phyloP scores from a whole-genome alignment of 208 protist species.

The Crithidia bombi region DNA sequence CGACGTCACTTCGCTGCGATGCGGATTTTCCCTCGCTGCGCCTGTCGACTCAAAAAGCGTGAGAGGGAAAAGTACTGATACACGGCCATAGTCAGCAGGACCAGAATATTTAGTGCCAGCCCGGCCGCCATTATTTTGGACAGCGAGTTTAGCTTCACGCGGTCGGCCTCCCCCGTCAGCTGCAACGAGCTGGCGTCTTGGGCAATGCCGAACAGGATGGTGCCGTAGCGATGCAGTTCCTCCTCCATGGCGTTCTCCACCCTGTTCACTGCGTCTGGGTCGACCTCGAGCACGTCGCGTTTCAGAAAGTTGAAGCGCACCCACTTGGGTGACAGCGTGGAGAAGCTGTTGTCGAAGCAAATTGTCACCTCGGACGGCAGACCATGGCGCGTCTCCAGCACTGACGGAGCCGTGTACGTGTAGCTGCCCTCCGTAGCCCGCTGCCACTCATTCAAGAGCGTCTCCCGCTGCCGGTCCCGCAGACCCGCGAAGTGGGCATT shows the following conservation, averaged over 20 bases:
- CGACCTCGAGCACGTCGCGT: slow-evolving; percentile 52
- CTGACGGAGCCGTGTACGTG: slow-evolving; percentile 61
- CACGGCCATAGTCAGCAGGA: slow-evolving; percentile 52
- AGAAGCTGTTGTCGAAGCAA: slow-evolving; percentile 79
- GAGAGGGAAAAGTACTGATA: slow-evolving; percentile 69
- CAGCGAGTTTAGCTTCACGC: slow-evolving; percentile 46
- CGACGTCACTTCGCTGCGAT: slow-evolving; percentile 20
- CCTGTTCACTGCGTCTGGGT: slow-evolving; percentile 47
- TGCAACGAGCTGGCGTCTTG: slow-evolving; percentile 49
- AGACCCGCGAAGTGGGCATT: slow-evolving; percentile 35
- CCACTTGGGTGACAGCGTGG: slow-evolving; percentile 70
- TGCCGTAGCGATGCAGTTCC: slow-evolving; percentile 56
- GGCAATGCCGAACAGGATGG: slow-evolving; percentile 53
- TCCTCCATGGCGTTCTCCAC: slow-evolving; percentile 60
- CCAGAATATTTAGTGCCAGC: slow-evolving; percentile 54
- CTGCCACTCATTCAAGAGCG: slow-evolving; percentile 57
- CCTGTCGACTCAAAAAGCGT: slow-evolving; percentile 44
- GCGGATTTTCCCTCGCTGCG: slow-evolving; percentile 14
- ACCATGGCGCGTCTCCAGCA: slow-evolving; percentile 58
- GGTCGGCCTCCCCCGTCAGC: slow-evolving; percentile 52
- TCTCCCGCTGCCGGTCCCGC: slow-evolving; percentile 40
- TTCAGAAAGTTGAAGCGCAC: slow-evolving; percentile 60
- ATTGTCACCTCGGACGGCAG: slow-evolving; percentile 64
- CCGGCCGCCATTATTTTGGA: slow-evolving; percentile 48
- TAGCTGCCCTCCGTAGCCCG: slow-evolving; percentile 63